Evolutionary conservation across 148 eudicot species (phyloP), one percentile per base, ranked within the genome.

Genomic region (Oxyria digyna): DNA sequence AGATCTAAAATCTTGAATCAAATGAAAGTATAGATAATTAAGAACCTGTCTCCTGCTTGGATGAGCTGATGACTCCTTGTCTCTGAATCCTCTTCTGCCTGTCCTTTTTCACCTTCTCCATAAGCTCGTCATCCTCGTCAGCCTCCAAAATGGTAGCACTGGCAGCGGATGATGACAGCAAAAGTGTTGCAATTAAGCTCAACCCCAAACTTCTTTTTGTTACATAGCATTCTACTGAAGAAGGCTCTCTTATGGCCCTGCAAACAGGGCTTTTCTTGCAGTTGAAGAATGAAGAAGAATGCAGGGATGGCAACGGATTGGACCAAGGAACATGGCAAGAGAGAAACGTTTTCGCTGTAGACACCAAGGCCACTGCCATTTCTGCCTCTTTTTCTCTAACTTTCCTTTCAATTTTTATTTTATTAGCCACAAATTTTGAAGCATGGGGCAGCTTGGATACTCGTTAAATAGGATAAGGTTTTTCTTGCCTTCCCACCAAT

Each of bases 31-130:
- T n/a, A n/a, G n/a, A n/a, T n/a, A n/a, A n/a, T n/a, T n/a, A 0
- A 5, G 14, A 46, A 93, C 98, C 95, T 86, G 72, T 94, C 74
- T 94, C 98, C 50, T 83, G 74, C 42, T 77, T 71, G 38, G 96
- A 81, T 26, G 96, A 90, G 74, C 71, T 88, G 59, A 90, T 77
- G 68, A 82, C 77, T 14, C 82, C 87, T 76, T 89, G 96, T 62
- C 73, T 86, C 74, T 94, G 96, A 80, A 94, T 74, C 84, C 98
- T 85, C 81, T 84, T 94, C 80, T 90, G 84, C 63, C 97, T 86
- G 68, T 94, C 98, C 77, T 77, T 78, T 83, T 90, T 93, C 20
- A 93, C 95, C 81, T 82, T 94, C 69, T 94, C 98, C 83, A 94
- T 17, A 15, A 94, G 86, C 78, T 90, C 97, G 11, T 77, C 71